Conservation (phyloP, 2,329 filamentous ascomycete genomes). For the Exophiala sideris region DNA sequence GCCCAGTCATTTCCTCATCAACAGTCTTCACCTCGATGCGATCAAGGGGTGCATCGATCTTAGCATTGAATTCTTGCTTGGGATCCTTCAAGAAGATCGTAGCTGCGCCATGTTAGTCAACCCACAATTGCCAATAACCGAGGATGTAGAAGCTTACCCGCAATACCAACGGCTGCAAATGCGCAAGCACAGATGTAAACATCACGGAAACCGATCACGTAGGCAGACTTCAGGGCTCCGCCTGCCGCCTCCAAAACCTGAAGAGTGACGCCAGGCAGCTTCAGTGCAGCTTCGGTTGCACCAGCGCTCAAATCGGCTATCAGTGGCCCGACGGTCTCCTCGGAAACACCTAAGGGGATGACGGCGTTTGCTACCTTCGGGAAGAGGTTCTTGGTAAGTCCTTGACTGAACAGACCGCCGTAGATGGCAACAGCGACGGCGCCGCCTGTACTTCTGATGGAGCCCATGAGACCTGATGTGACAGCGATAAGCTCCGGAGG, state of each 20-base stretch:
- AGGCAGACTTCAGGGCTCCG: slow-evolving; percentile 11
- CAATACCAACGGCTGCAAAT: slow-evolving; percentile 2
- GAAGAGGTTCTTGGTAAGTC: slow-evolving; percentile 9
- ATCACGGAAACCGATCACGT: slow-evolving; percentile 6
- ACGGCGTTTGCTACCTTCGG: slow-evolving; percentile 16
- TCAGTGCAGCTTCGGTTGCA: neutral
- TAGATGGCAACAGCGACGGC: slow-evolving; percentile 17
- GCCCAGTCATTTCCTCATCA: too few species aligned
- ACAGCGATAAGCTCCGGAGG: slow-evolving; percentile 18
- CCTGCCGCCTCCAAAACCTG: slow-evolving; percentile 12
- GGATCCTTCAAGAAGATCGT: slow-evolving; percentile 1
- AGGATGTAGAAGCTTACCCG: neutral
- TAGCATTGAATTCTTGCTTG: slow-evolving; percentile 4
- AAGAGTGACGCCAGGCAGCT: slow-evolving; percentile 12
- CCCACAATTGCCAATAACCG: neutral
- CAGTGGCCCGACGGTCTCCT: slow-evolving; percentile 3
- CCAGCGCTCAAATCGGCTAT: slow-evolving; percentile 9
- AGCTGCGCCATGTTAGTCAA: slow-evolving; percentile 1
- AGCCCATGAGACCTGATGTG: slow-evolving; percentile 15
- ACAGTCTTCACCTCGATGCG: too few species aligned
- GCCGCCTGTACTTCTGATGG: slow-evolving; percentile 14
- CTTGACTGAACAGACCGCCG: slow-evolving; percentile 14
- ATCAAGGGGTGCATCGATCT: slow-evolving; percentile 8
- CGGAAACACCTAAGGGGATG: slow-evolving; percentile 12
- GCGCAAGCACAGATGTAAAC: slow-evolving; percentile 1